Percentiles rank a stretch among this genome's conserved stretches.
phyloP scores from a whole-genome alignment of 352 stramenopile species.

The Aphanomyces euteiches region DNA sequence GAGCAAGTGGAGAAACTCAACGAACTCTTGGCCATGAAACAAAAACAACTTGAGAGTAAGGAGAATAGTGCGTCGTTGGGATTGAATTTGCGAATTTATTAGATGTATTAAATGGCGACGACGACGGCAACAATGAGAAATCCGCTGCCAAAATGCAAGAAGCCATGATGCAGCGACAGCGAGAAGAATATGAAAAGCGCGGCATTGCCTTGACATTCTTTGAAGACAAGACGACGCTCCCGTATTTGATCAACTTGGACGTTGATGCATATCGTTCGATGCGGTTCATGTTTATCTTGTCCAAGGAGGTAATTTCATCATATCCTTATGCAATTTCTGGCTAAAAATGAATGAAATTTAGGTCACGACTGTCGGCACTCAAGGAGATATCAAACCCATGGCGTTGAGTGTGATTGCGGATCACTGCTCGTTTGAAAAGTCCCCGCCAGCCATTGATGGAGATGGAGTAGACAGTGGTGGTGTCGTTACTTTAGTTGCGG shows the following conservation, averaged over 20 bases:
- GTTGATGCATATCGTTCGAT: conserved; percentile 90
- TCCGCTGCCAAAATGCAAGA: conserved; percentile 56
- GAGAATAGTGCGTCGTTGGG: background rate
- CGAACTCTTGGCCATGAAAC: conserved; percentile 62
- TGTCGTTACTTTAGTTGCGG: conserved; percentile 45
- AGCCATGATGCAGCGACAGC: conserved; percentile 83
- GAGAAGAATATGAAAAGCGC: conserved; percentile 87
- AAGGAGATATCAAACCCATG: conserved; percentile 90
- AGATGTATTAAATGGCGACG: conserved; percentile 49
- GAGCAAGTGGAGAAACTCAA: conserved; percentile 59
- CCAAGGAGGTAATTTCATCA: conserved; percentile 37
- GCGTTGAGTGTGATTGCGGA: conserved; percentile 85
- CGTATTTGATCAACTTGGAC: conserved; percentile 92
- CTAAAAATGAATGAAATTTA: conserved; percentile 35
- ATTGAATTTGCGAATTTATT: background rate
- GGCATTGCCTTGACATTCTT: conserved; percentile 88
- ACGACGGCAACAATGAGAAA: conserved; percentile 34
- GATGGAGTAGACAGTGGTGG: conserved; percentile 22
- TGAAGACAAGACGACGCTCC: conserved; percentile 71
- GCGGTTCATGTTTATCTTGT: conserved; percentile 90
- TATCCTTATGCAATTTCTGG: conserved; percentile 34
- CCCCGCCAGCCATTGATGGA: conserved; percentile 30
- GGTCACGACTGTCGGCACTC: conserved; percentile 46
- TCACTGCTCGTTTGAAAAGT: conserved; percentile 81
- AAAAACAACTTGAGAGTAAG: conserved; percentile 57